These are phyloP conservation scores for Teunomyces atbi DNA, from an alignment of 805 yeast genomes.

Conservation along the genomic window DNA sequence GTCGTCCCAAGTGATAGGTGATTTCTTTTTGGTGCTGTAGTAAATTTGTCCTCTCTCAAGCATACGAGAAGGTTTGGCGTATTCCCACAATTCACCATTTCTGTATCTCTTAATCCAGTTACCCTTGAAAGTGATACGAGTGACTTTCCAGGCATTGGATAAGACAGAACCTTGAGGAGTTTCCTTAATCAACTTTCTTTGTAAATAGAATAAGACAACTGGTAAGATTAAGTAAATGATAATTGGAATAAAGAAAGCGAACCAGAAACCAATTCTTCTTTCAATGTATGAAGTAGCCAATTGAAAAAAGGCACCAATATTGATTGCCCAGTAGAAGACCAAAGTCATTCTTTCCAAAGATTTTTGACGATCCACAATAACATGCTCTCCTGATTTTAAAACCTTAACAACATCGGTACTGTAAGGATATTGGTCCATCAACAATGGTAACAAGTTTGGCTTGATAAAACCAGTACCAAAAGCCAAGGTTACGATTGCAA, in stretches of 20 bases:
- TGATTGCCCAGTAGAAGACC: conserved; percentile 55
- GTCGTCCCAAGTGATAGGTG: conserved; percentile 36
- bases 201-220: conserved; percentile 24
- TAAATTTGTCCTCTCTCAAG: conserved; percentile 39
- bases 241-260: conserved; percentile 50
- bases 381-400: conserved; percentile 60
- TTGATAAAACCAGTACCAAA: conserved; percentile 54
- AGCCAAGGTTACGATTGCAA: conserved; percentile 40
- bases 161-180: conserved; percentile 48
- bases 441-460: conserved; percentile 50
- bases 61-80: conserved; percentile 47
- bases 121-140: conserved; percentile 41
- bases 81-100: conserved; percentile 46
- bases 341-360: conserved; percentile 42
- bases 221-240: conserved; percentile 32
- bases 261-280: conserved; percentile 53
- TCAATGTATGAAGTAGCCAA: conserved; percentile 53
- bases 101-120: conserved; percentile 42
- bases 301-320: conserved; percentile 53
- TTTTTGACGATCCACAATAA: conserved; percentile 51
- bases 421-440: conserved; percentile 53
- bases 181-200: conserved; percentile 27
- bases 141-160: conserved; percentile 40
- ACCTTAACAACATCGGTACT: conserved; percentile 58
- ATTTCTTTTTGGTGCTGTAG: conserved; percentile 20